Conservation (phyloP, 2,329 filamentous ascomycete species). For the Calonectria hawksworthii region DNA sequence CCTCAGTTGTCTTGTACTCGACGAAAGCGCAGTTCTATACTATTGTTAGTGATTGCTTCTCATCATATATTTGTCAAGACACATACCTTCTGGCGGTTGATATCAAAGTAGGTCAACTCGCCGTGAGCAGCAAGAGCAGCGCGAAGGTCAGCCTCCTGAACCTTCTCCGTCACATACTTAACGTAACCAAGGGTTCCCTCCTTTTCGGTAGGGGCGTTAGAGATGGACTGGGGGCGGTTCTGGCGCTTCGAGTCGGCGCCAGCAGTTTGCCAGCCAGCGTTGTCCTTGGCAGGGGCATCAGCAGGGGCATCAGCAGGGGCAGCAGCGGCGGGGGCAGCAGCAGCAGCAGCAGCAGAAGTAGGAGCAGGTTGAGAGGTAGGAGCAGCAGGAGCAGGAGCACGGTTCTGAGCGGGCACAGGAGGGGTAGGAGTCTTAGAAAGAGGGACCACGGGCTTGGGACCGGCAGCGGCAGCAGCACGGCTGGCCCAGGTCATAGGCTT, state of each 20-base stretch:
- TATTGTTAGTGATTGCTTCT: conserved; percentile 33
- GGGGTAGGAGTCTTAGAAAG: conserved; percentile 70
- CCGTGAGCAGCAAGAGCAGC: conserved; percentile 79
- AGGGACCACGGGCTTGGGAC: conserved; percentile 67
- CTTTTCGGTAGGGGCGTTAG: conserved; percentile 73
- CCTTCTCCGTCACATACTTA: conserved; percentile 94
- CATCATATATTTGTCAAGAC: not conserved
- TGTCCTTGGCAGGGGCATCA: conserved; percentile 64
- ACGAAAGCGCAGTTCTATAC: conserved; percentile 94
- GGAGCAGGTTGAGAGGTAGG: conserved; percentile 54
- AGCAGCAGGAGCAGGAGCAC: conserved; percentile 60
- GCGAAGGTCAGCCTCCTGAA: conserved; percentile 81
- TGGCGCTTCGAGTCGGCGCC: conserved; percentile 88
- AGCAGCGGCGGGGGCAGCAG: conserved; percentile 57
- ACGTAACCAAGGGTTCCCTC: conserved; percentile 89
- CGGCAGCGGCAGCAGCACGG: conserved; percentile 71
- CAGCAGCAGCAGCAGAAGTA: conserved; percentile 52
- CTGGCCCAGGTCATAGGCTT: conserved; percentile 85
- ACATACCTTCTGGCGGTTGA: conserved; percentile 86
- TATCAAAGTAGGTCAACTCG: conserved; percentile 79
- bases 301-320: conserved; percentile 53
- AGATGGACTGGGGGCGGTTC: conserved; percentile 77
- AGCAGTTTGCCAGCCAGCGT: conserved; percentile 84
- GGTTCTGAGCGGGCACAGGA: conserved; percentile 62
- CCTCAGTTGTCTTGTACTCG: conserved; percentile 86